These are phyloP conservation scores for Zasmidium angulare DNA, from an alignment of 2,329 filamentous ascomycete species.

Conservation along the genomic window DNA sequence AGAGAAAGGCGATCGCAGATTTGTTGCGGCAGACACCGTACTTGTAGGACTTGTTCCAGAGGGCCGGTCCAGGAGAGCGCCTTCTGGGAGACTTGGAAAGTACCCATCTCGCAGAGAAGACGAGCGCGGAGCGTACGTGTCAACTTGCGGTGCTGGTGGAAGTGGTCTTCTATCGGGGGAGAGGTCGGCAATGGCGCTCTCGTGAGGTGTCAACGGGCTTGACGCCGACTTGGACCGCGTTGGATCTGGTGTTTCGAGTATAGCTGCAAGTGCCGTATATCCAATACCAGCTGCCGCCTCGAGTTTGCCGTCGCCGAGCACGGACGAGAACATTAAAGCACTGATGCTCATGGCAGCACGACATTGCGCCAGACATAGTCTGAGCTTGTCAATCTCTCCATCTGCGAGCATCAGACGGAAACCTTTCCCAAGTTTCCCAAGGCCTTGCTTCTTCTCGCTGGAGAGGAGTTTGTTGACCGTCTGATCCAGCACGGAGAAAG, in stretches of 20 bases:
- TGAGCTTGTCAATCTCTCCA: constrained; percentile 62
- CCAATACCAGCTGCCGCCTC: constrained; percentile 65
- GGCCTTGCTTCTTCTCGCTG: constrained; percentile 61
- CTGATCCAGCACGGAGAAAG: constrained; percentile 64
- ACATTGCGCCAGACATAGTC: constrained; percentile 56
- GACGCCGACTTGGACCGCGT: constrained; percentile 3
- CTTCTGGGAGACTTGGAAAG: not conserved
- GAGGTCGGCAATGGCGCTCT: constrained; percentile 7
- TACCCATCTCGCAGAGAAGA: constrained; percentile 1
- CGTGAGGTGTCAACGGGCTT: not conserved
- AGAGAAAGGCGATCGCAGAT: constrained; percentile 13
- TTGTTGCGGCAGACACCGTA: not conserved
- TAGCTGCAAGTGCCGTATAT: constrained; percentile 65
- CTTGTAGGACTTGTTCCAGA: not conserved
- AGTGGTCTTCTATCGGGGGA: constrained; percentile 11
- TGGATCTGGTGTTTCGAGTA: constrained; percentile 49
- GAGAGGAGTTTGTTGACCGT: constrained; percentile 62
- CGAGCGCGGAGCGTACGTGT: not conserved
- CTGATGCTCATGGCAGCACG: constrained; percentile 61
- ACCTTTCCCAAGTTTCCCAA: constrained; percentile 60
- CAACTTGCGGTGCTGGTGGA: constrained; percentile 5
- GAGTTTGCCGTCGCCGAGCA: constrained; percentile 55
- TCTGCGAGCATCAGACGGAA: constrained; percentile 65
- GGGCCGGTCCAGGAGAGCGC: not conserved
- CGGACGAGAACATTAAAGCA: constrained; percentile 57